A percentile compares a stretch with the other conserved stretches of the same genome.
These are phyloP conservation scores for Pseudocercospora fuligena DNA, from an alignment of 2,329 filamentous ascomycete genomes.

Conservation along the genomic window DNA sequence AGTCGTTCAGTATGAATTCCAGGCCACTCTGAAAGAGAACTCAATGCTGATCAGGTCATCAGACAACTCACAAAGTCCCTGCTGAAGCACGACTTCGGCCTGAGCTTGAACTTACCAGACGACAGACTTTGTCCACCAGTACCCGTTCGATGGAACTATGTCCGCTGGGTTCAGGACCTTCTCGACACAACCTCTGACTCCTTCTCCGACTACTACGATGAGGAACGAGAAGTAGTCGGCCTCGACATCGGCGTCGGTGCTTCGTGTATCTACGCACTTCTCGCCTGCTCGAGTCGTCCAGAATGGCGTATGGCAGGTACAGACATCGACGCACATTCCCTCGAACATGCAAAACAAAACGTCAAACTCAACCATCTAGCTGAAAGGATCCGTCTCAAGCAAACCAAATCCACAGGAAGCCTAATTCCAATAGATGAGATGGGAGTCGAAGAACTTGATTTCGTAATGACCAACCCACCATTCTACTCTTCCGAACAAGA, in stretches of 20 bases:
- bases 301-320: constrained; percentile 62
- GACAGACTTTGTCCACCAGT: constrained; percentile 88
- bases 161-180: constrained; percentile 84
- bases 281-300: constrained; percentile 71
- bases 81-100: constrained; percentile 73
- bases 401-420: constrained; percentile 56
- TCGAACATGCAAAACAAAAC: constrained; percentile 70
- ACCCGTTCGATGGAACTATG: constrained; percentile 73
- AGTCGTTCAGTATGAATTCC: constrained; percentile 67
- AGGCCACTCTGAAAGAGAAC: constrained; percentile 56
- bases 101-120: constrained; percentile 71
- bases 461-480: constrained; percentile 92
- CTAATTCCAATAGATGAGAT: constrained; percentile 69
- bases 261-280: constrained; percentile 86
- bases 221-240: constrained; percentile 64
- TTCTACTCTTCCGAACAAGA: constrained; percentile 82
- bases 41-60: background rate
- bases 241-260: constrained; percentile 75
- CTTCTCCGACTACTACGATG: constrained; percentile 52
- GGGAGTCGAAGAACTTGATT: constrained; percentile 66
- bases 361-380: constrained; percentile 68
- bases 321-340: constrained; percentile 76
- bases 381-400: constrained; percentile 66
- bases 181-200: constrained; percentile 69
- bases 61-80: constrained; percentile 75